A percentile compares a stretch with the other conserved stretches of the same genome.
These are phyloP conservation scores for Penicillium crystallinum DNA, from an alignment of 495 filamentous ascomycete genomes.

Conservation along the genomic window DNA sequence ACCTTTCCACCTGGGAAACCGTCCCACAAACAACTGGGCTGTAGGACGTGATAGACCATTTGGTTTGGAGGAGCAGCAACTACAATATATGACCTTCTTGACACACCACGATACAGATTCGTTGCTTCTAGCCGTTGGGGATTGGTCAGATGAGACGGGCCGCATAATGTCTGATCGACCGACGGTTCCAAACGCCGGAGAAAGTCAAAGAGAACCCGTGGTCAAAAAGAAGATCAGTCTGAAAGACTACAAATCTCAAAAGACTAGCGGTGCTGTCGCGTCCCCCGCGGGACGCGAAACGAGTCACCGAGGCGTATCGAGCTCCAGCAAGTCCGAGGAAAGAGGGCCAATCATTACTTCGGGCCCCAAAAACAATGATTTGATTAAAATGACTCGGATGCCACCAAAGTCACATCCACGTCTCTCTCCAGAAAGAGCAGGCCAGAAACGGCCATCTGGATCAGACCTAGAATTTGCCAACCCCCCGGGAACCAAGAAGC, in stretches of 20 bases:
- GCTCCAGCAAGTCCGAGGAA: conserved; percentile 13
- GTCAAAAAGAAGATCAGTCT: conserved; percentile 49
- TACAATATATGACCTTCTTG: conserved; percentile 53
- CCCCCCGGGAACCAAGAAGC: conserved; percentile 9
- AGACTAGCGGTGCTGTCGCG: conserved; percentile 24
- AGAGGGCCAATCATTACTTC: conserved; percentile 16
- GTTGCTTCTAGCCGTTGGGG: conserved; percentile 43
- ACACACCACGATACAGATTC: conserved; percentile 45
- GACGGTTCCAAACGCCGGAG: conserved; percentile 30
- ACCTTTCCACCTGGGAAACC: conserved; percentile 35
- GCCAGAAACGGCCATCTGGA: conserved; percentile 34
- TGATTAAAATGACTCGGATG: background rate
- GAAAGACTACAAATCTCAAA: conserved; percentile 47
- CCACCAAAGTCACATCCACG: conserved; percentile 11
- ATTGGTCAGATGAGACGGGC: conserved; percentile 50
- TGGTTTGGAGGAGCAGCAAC: conserved; percentile 42
- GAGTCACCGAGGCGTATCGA: conserved; percentile 11
- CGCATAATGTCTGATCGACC: conserved; percentile 41
- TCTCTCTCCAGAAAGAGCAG: conserved; percentile 14
- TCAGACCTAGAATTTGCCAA: conserved; percentile 15
- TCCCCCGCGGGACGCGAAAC: conserved; percentile 21
- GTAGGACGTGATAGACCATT: conserved; percentile 46
- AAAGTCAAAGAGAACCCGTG: conserved; percentile 15
- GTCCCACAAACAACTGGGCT: conserved; percentile 45
- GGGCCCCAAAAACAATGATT: conserved; percentile 16